Evolutionary conservation across 352 stramenopile species (phyloP).

Genomic region (Blastocystis sp.): DNA sequence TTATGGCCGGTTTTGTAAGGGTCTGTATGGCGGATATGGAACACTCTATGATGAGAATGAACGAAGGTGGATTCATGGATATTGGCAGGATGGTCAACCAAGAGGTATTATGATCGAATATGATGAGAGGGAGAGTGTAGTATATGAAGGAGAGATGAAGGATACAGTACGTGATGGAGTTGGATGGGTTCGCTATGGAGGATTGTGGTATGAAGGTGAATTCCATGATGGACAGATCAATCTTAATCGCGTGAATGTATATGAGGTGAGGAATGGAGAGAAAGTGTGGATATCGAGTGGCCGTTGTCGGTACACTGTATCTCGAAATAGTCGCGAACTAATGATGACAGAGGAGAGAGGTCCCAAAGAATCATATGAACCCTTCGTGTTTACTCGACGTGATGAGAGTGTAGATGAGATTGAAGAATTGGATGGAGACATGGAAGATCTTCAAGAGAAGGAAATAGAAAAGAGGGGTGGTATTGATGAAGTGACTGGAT

Average conservation of each 20-base stretch:
- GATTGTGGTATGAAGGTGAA: background rate
- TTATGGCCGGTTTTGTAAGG: background rate
- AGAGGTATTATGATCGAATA: background rate
- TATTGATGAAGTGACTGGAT: too few species aligned
- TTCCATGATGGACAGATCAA: background rate
- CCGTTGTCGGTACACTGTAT: background rate
- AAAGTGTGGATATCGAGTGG: background rate
- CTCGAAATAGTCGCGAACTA: background rate
- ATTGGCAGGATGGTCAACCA: background rate
- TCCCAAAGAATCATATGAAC: background rate
- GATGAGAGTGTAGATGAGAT: background rate
- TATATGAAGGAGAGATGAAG: background rate
- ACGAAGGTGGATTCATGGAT: background rate
- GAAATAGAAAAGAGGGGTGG: too few species aligned
- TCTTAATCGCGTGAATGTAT: background rate
- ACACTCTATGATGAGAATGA: background rate
- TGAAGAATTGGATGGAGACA: too few species aligned
- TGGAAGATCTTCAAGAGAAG: too few species aligned
- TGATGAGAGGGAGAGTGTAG: background rate
- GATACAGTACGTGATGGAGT: background rate
- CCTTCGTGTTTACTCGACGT: background rate
- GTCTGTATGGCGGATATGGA: background rate
- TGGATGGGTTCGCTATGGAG: background rate
- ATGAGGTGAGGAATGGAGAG: background rate
- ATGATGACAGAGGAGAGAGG: background rate